phyloP scores from a whole-genome alignment of 2,329 filamentous ascomycete genomes.

The Immersiporthe knoxdaviesiana region DNA sequence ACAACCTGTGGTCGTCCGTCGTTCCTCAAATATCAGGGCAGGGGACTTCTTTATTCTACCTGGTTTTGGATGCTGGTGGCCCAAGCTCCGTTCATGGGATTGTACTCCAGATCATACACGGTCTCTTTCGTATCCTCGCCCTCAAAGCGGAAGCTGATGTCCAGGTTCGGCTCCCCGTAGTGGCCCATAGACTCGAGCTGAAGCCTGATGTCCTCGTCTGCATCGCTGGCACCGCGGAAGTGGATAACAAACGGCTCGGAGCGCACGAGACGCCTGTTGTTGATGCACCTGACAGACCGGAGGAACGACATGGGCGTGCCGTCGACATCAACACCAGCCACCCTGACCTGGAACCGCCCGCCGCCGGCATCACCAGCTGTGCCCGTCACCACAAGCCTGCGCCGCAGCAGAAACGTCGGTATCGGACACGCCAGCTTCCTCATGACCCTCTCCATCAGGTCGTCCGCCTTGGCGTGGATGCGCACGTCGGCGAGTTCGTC shows the following conservation, averaged over 20 bases:
- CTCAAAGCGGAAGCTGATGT: slow-evolving; percentile 32
- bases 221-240: slow-evolving; percentile 37
- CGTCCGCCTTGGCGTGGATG: slow-evolving; percentile 43
- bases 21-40: too few species aligned
- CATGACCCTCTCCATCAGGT: slow-evolving; percentile 47
- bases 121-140: slow-evolving; percentile 8
- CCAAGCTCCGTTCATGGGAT: neutral
- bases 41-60: neutral
- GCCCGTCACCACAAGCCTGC: slow-evolving; percentile 40
- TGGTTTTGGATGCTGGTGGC: neutral
- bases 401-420: slow-evolving; percentile 43
- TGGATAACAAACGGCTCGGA: slow-evolving; percentile 45
- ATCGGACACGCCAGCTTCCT: slow-evolving; percentile 42
- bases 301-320: slow-evolving; percentile 47
- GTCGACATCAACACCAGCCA: slow-evolving; percentile 46
- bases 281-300: slow-evolving; percentile 43
- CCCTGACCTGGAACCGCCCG: slow-evolving; percentile 36
- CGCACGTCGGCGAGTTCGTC: slow-evolving; percentile 41
- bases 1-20: too few species aligned
- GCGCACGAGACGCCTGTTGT: slow-evolving; percentile 40
- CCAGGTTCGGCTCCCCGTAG: slow-evolving; percentile 48
- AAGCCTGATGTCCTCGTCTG: slow-evolving; percentile 38
- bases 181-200: slow-evolving; percentile 53
- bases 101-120: slow-evolving; percentile 4
- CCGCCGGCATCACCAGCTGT: slow-evolving; percentile 30